Evolutionary conservation across 2,329 filamentous ascomycete species (phyloP).

Genomic region (Ophiostoma ulmi): DNA sequence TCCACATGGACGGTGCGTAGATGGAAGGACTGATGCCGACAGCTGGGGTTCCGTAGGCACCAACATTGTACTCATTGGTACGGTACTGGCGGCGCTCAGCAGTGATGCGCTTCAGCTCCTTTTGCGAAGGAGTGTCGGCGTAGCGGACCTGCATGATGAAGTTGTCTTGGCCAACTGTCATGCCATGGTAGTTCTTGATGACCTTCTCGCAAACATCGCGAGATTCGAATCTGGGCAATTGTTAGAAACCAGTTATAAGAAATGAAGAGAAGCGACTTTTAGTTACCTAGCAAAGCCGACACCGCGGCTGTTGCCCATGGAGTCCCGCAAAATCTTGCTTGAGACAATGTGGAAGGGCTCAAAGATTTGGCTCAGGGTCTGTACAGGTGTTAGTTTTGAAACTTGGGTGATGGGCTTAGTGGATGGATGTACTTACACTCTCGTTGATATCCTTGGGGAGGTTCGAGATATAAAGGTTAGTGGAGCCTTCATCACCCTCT

Average conservation of each 20-base stretch:
- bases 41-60: constrained; percentile 59
- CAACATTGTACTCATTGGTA: constrained; percentile 87
- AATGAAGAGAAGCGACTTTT: constrained; percentile 23
- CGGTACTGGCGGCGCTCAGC: constrained; percentile 93
- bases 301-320: constrained; percentile 86
- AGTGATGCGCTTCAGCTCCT: constrained; percentile 92
- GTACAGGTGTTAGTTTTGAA: not conserved
- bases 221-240: constrained; percentile 65
- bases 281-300: constrained; percentile 92
- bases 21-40: constrained; percentile 52
- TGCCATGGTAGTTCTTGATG: constrained; percentile 79
- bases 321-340: constrained; percentile 89
- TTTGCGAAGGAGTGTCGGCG: constrained; percentile 93
- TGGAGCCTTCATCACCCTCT: constrained; percentile 81
- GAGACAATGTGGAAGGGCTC: constrained; percentile 78
- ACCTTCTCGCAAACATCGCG: constrained; percentile 88
- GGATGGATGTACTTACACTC: constrained; percentile 54
- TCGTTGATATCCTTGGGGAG: constrained; percentile 89
- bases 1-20: constrained; percentile 40
- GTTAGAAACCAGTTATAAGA: not conserved
- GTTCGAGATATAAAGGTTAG: constrained; percentile 97
- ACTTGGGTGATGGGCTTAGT: not conserved
- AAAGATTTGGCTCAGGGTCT: constrained; percentile 76
- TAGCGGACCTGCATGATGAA: constrained; percentile 91
- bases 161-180: constrained; percentile 68